Conservation (phyloP, 2,329 filamentous ascomycete genomes). For the Apiospora malaysiana region DNA sequence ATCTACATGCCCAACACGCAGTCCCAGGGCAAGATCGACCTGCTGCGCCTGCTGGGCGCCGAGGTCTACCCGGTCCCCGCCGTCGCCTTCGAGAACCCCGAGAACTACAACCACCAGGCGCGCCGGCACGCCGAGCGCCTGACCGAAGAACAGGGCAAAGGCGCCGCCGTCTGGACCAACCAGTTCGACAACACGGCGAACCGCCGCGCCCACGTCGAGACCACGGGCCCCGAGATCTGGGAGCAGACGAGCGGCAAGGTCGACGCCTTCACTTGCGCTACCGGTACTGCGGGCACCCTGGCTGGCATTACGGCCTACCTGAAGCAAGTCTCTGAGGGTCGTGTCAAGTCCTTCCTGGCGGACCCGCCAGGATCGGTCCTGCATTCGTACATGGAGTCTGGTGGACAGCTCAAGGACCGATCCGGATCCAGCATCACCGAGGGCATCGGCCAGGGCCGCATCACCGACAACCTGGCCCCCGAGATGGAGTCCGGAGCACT, state of each 20-base stretch:
- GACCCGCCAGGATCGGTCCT: slow-evolving; percentile 94
- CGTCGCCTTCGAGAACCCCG: slow-evolving; percentile 91
- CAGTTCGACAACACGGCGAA: slow-evolving; percentile 99
- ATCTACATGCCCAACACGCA: slow-evolving; percentile 99
- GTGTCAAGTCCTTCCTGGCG: slow-evolving; percentile 86
- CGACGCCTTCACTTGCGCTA: slow-evolving; percentile 95
- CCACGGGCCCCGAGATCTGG: slow-evolving; percentile 98
- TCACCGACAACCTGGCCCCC: slow-evolving; percentile 91
- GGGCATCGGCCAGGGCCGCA: slow-evolving; percentile 93
- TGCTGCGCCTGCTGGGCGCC: slow-evolving; percentile 87
- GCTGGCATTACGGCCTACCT: slow-evolving; percentile 88
- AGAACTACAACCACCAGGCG: slow-evolving; percentile 99
- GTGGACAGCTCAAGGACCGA: slow-evolving; percentile 82
- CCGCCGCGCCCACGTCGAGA: slow-evolving; percentile 91
- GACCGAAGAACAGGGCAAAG: slow-evolving; percentile 60
- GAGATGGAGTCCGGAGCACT: slow-evolving; percentile 81
- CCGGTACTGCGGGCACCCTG: slow-evolving; percentile 89
- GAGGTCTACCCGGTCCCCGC: slow-evolving; percentile 96
- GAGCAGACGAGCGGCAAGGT: slow-evolving; percentile 83
- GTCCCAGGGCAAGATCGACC: slow-evolving; percentile 96
- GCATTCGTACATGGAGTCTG: slow-evolving; percentile 87
- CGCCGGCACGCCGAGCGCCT: slow-evolving; percentile 83
- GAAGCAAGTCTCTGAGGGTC: slow-evolving; percentile 79
- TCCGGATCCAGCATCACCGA: slow-evolving; percentile 91
- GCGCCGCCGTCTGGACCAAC: slow-evolving; percentile 89